phyloP scores from a whole-genome alignment of 345 rosid species.

The Isatis tinctoria region DNA sequence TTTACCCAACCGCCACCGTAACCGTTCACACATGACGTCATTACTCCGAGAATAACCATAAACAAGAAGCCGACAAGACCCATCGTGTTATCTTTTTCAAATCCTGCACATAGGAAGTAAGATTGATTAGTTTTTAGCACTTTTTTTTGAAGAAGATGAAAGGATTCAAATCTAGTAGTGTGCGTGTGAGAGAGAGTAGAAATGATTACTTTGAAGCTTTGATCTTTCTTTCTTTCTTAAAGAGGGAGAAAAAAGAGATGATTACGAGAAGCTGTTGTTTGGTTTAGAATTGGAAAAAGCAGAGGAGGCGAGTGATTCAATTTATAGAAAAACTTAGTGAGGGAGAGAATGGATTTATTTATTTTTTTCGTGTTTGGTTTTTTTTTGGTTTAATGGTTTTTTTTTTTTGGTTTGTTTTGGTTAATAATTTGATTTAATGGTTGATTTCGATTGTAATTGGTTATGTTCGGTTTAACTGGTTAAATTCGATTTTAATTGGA shows the following conservation, averaged over 20 bases:
- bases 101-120: slow-evolving; percentile 28
- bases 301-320: slow-evolving; percentile 26
- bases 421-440: too few relatives aligned
- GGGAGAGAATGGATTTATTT: too few relatives aligned
- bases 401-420: too few relatives aligned
- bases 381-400: too few relatives aligned
- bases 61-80: slow-evolving; percentile 35
- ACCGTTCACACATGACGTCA: slow-evolving; percentile 45
- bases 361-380: too few relatives aligned
- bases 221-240: slow-evolving; percentile 8
- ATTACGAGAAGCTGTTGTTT: slow-evolving; percentile 37
- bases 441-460: too few relatives aligned
- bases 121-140: not conserved
- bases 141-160: not conserved
- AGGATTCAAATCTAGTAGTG: not conserved
- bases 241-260: slow-evolving; percentile 11
- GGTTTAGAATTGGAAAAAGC: slow-evolving; percentile 34
- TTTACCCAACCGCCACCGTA: slow-evolving; percentile 66
- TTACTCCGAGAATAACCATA: slow-evolving; percentile 45
- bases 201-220: slow-evolving; percentile 38
- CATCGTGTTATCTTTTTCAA: slow-evolving; percentile 27
- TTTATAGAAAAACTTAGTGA: slow-evolving; percentile 47
- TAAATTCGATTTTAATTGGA: too few relatives aligned
- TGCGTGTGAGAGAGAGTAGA: slow-evolving; percentile 1
- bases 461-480: too few relatives aligned